Percentiles rank a stretch among this genome's conserved stretches.
Conservation (phyloP, 805 yeast species). For the Nematodospora valgi region DNA sequence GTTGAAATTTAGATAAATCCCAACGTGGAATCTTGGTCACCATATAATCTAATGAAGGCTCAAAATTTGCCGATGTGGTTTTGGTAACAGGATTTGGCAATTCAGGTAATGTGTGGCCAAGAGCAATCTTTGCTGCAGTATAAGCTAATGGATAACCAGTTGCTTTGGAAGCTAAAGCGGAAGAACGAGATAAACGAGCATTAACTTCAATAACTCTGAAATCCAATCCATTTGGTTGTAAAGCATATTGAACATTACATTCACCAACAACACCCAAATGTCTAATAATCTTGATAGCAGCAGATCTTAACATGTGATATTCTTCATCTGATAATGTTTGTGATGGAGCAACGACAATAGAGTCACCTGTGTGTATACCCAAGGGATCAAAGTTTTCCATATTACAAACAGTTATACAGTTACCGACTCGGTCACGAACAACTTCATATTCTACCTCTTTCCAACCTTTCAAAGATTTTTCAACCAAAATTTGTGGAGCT, state of each 20-base stretch:
- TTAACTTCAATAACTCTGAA: slow-evolving; percentile 96
- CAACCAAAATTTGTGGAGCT: slow-evolving; percentile 94
- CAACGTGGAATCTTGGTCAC: slow-evolving; percentile 98
- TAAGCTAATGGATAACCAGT: slow-evolving; percentile 98
- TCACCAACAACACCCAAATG: slow-evolving; percentile 99
- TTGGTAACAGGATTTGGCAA: slow-evolving; percentile 95
- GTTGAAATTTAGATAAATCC: slow-evolving; percentile 95
- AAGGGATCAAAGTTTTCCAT: slow-evolving; percentile 99
- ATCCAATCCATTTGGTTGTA: slow-evolving; percentile 93
- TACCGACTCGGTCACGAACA: slow-evolving; percentile 92
- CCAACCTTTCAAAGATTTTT: slow-evolving; percentile 98
- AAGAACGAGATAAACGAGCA: slow-evolving; percentile 94
- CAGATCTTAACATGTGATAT: slow-evolving; percentile 95
- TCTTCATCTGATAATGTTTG: slow-evolving; percentile 97
- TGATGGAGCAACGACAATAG: slow-evolving; percentile 98
- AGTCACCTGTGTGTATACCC: slow-evolving; percentile 98
- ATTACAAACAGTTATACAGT: slow-evolving; percentile 98
- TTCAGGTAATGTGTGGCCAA: slow-evolving; percentile 92
- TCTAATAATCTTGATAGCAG: slow-evolving; percentile 96
- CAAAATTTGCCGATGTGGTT: slow-evolving; percentile 94
- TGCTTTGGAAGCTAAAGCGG: slow-evolving; percentile 97
- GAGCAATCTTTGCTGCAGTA: slow-evolving; percentile 96
- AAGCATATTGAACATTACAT: slow-evolving; percentile 96
- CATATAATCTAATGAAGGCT: slow-evolving; percentile 94
- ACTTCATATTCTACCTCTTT: slow-evolving; percentile 98